Evolutionary conservation across 768 basidiomycete genomes (phyloP).

Genomic region (Calvatia gigantea): DNA sequence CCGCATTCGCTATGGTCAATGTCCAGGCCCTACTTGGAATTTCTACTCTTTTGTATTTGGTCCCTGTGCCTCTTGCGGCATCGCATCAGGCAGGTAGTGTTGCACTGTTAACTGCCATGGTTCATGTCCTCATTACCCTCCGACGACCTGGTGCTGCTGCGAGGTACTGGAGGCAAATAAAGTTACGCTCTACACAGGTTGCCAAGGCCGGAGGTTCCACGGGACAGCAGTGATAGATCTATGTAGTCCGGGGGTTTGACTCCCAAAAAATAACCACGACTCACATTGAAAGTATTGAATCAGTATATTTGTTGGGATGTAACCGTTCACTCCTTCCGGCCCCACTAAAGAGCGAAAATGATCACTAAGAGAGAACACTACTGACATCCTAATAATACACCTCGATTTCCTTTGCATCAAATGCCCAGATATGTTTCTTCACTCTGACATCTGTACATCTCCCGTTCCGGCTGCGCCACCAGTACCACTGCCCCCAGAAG

Average conservation of each 20-base stretch:
- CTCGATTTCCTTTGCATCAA: neutral
- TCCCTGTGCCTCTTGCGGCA: constrained; percentile 89
- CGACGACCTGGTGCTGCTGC: constrained; percentile 69
- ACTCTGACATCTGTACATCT: constrained; percentile 86
- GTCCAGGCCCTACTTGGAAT: constrained; percentile 69
- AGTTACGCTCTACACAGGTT: constrained; percentile 1
- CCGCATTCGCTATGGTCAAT: constrained; percentile 77
- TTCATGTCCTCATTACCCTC: constrained; percentile 71
- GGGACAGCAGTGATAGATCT: neutral
- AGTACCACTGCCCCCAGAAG: neutral
- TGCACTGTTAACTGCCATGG: constrained; percentile 75
- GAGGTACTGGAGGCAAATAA: constrained; percentile 44
- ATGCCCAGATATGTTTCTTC: constrained; percentile 19
- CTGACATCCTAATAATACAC: constrained; percentile 4
- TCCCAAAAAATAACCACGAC: neutral
- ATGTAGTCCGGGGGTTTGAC: too few relatives aligned
- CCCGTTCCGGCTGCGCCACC: constrained; percentile 15
- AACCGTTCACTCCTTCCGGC: neutral
- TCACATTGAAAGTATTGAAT: neutral
- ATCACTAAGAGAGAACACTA: neutral
- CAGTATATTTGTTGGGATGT: neutral
- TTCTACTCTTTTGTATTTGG: constrained; percentile 85
- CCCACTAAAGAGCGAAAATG: neutral
- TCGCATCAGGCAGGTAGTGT: constrained; percentile 96
- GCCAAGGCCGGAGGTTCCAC: constrained; percentile 1